Conservation (phyloP, 176 grass and related monocot species). For the Bonia amplexicaulis region DNA sequence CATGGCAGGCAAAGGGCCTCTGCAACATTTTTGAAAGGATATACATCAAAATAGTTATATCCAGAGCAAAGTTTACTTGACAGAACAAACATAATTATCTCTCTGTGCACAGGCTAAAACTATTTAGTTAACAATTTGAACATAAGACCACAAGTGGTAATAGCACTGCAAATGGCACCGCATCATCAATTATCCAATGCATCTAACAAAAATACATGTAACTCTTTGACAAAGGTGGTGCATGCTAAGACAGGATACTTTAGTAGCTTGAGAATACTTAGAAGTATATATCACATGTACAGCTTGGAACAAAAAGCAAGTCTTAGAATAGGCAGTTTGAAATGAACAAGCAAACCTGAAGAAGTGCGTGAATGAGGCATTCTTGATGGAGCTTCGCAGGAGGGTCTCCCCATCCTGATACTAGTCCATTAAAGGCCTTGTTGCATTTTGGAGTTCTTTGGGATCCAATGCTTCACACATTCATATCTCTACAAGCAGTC, state of each 20-base stretch:
- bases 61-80: background rate
- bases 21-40: conserved; percentile 32
- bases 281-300: background rate
- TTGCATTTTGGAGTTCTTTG: conserved; percentile 96
- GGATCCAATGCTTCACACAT: conserved; percentile 99
- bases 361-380: conserved; percentile 50
- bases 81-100: too few relatives aligned
- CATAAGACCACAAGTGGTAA: too few relatives aligned
- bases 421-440: conserved; percentile 86
- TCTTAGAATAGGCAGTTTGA: background rate
- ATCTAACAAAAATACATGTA: too few relatives aligned
- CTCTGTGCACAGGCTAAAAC: too few relatives aligned
- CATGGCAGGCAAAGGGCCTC: conserved; percentile 55
- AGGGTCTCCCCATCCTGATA: conserved; percentile 94
- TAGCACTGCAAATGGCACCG: too few relatives aligned
- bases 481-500: conserved; percentile 29
- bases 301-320: background rate
- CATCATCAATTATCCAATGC: too few relatives aligned
- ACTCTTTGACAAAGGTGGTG: background rate
- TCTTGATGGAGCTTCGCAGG: conserved; percentile 98
- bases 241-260: background rate
- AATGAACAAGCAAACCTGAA: conserved; percentile 44
- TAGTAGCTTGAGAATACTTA: background rate
- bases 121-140: too few relatives aligned
- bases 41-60: conserved; percentile 19